Evolutionary conservation across 371 early-diverging fungal species (phyloP).

Genomic region (Mortierella sp.): DNA sequence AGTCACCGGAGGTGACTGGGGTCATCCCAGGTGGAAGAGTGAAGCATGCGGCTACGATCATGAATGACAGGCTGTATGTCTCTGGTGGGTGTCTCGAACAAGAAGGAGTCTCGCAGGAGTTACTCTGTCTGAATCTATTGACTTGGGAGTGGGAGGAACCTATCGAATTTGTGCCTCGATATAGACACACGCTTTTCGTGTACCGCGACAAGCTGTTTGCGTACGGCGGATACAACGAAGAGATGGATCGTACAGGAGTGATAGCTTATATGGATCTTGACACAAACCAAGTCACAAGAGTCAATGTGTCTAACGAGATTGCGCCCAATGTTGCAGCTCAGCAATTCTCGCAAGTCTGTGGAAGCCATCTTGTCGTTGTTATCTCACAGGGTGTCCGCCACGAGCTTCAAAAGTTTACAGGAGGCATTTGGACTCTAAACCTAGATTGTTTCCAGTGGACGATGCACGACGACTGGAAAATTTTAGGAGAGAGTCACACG

Average conservation of each 20-base stretch:
- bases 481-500: conserved; percentile 62
- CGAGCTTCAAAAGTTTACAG: conserved; percentile 57
- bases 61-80: conserved; percentile 74
- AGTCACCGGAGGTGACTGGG: conserved; percentile 68
- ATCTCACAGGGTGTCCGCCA: conserved; percentile 66
- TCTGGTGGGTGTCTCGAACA: conserved; percentile 67
- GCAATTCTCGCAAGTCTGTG: conserved; percentile 77
- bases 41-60: conserved; percentile 78
- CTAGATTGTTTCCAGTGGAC: conserved; percentile 74
- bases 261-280: conserved; percentile 70
- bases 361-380: conserved; percentile 71
- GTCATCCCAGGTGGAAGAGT: conserved; percentile 66
- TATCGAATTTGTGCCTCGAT: conserved; percentile 67
- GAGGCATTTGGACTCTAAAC: conserved; percentile 76
- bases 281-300: conserved; percentile 60
- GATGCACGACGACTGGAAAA: conserved; percentile 65
- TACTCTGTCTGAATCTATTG: conserved; percentile 70
- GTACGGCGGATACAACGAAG: conserved; percentile 76
- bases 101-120: conserved; percentile 61
- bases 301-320: conserved; percentile 65
- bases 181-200: conserved; percentile 71
- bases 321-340: conserved; percentile 74
- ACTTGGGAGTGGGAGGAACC: conserved; percentile 77
- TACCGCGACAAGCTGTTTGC: conserved; percentile 71
- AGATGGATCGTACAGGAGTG: conserved; percentile 72